Evolutionary conservation across 1,284 basidiomycete genomes (phyloP).

Genomic region (Sanghuangporus sanghuang): DNA sequence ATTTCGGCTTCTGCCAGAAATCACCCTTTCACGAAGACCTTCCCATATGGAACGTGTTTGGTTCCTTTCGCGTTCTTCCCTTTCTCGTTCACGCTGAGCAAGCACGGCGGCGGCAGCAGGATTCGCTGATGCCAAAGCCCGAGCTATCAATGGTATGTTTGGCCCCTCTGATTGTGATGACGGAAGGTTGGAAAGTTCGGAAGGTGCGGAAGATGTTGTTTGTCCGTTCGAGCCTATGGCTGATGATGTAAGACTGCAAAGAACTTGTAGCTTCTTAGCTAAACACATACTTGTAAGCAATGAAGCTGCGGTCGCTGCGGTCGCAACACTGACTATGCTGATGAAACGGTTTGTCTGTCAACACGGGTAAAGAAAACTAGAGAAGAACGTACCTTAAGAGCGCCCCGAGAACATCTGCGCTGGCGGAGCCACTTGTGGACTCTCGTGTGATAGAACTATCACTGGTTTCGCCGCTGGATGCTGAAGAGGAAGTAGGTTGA

Average conservation of each 20-base stretch:
- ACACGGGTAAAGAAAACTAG: background rate
- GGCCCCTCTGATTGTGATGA: background rate
- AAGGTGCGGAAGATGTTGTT: conserved; percentile 15
- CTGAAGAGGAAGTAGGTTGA: background rate
- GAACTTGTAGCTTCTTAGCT: conserved; percentile 29
- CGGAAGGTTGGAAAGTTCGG: background rate
- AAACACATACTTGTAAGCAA: conserved; percentile 49
- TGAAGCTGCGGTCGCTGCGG: conserved; percentile 75
- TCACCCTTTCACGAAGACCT: conserved; percentile 58
- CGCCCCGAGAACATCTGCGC: conserved; percentile 16
- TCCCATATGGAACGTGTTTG: conserved; percentile 58
- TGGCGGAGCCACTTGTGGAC: background rate
- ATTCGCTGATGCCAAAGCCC: conserved; percentile 10
- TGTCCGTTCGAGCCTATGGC: background rate
- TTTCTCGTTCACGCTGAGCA: conserved; percentile 22
- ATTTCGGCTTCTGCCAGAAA: conserved; percentile 29
- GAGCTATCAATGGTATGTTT: conserved; percentile 6
- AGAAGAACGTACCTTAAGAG: conserved; percentile 14
- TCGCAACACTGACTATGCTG: conserved; percentile 53
- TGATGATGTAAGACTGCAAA: background rate
- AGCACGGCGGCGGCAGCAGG: conserved; percentile 15
- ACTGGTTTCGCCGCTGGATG: background rate
- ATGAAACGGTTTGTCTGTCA: background rate
- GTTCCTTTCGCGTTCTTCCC: conserved; percentile 25
- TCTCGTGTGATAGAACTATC: background rate